These are phyloP conservation scores for Penicillium sp. DNA, from an alignment of 2,329 filamentous ascomycete species.

Conservation along the genomic window DNA sequence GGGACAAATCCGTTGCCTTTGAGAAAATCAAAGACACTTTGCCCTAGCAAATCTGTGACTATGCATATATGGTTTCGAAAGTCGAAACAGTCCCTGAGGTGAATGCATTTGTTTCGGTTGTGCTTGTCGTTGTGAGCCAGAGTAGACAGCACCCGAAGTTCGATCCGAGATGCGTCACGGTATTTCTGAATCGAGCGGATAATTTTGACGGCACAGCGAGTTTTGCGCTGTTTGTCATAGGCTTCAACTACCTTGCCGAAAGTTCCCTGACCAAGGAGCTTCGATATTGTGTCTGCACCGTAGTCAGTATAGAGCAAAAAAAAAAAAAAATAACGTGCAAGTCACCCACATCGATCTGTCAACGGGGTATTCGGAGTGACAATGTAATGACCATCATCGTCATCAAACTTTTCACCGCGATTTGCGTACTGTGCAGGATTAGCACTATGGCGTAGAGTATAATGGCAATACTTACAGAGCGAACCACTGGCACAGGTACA, in stretches of 20 bases:
- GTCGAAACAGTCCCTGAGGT: conserved; percentile 95
- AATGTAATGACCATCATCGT: conserved; percentile 97
- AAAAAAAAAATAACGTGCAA: not conserved
- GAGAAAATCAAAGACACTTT: conserved; percentile 97
- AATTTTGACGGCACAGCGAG: conserved; percentile 94
- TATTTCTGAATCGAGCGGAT: conserved; percentile 99
- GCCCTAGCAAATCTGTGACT: conserved; percentile 77
- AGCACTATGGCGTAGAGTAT: conserved; percentile 10
- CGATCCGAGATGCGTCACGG: conserved; percentile 92
- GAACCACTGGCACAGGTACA: conserved; percentile 65
- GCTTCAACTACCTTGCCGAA: conserved; percentile 98
- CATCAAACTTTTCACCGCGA: conserved; percentile 77
- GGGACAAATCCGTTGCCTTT: conserved; percentile 95
- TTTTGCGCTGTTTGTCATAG: conserved; percentile 74
- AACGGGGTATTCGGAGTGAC: conserved; percentile 85
- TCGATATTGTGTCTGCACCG: conserved; percentile 77
- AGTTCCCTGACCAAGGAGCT: conserved; percentile 91
- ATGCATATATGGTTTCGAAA: conserved; percentile 96
- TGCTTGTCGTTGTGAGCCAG: conserved; percentile 87
- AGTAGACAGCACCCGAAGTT: conserved; percentile 89
- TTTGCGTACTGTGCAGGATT: conserved; percentile 48
- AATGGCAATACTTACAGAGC: conserved; percentile 57
- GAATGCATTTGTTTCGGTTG: conserved; percentile 96
- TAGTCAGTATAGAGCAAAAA: conserved; percentile 24
- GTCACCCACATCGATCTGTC: conserved; percentile 83